phyloP scores from a whole-genome alignment of 108 stramenopile species.

The Phaeodactylum tricornutum region DNA sequence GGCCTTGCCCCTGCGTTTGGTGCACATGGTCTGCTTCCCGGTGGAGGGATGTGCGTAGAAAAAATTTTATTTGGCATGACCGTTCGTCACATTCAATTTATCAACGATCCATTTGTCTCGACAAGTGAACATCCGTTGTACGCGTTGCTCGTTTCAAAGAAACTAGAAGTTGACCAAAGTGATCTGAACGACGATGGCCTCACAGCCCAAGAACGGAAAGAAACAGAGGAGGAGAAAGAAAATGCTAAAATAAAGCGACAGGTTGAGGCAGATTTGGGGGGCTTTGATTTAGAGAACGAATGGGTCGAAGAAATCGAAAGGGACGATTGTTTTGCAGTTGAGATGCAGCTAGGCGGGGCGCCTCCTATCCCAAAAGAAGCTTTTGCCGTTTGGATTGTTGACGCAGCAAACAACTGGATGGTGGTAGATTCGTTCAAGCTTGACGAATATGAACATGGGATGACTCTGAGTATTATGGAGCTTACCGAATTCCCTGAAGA shows the following conservation, averaged over 20 bases:
- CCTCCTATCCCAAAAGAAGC: slow-evolving; percentile 48
- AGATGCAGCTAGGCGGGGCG: slow-evolving; percentile 54
- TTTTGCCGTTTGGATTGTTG: slow-evolving; percentile 80
- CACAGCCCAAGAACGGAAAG: slow-evolving; percentile 60
- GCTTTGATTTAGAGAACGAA: slow-evolving; percentile 84
- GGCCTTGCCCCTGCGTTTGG: slow-evolving; percentile 16
- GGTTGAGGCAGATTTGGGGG: slow-evolving; percentile 85
- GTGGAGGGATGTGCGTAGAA: slow-evolving; percentile 62
- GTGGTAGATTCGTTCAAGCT: slow-evolving; percentile 70
- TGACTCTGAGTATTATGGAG: slow-evolving; percentile 56
- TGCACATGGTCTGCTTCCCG: slow-evolving; percentile 57
- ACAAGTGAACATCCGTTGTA: slow-evolving; percentile 56
- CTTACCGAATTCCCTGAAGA: slow-evolving; percentile 47
- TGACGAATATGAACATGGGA: slow-evolving; percentile 66
- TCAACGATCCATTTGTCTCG: slow-evolving; percentile 56
- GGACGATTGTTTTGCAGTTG: slow-evolving; percentile 73
- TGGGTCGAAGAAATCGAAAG: slow-evolving; percentile 86
- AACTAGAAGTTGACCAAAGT: slow-evolving; percentile 64
- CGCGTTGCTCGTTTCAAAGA: slow-evolving; percentile 65
- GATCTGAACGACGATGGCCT: slow-evolving; percentile 69
- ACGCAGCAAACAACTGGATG: slow-evolving; percentile 65
- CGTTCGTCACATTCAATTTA: slow-evolving; percentile 63
- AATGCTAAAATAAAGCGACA: slow-evolving; percentile 61
- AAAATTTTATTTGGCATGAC: slow-evolving; percentile 71
- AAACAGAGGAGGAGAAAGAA: slow-evolving; percentile 66